Evolutionary conservation across 1,284 basidiomycete species (phyloP), one percentile per base, ranked within the genome.

Genomic region (Lentinula novae-zelandiae): DNA sequence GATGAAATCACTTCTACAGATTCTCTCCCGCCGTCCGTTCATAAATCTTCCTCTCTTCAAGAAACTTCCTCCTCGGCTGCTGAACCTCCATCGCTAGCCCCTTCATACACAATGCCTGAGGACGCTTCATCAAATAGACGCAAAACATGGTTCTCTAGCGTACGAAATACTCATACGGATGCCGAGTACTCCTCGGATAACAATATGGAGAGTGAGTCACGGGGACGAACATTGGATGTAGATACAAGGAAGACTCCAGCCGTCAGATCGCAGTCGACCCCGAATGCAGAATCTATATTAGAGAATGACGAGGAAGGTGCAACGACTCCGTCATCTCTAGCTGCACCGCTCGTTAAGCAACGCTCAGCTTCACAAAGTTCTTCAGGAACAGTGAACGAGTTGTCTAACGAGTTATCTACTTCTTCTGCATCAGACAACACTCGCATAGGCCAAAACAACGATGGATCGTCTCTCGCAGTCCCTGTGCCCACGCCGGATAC

Each of bases 121-220:
- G 60, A 60, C 10, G 34, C 53, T 36, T 48, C 44, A 46, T 20
- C 39, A 10, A 60, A 61, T 22, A 72, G 70, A 53, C 71, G 71
- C 20, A 71, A 69, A 50, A 75, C 72, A 20, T 80, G 78, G 78
- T 78, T 80, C 58, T 72, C 75, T 2, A 71, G 70, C 58, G 66
- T 72, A 8, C 71, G 71, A n/a, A 75, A 71, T 46, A 36, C 64
- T 12, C n/a, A 56, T 59, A 53, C 61, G 12, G 27, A 39, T 46
- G 15, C 62, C 6, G 63, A 63, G 8, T 51, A 53, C 13, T 59
- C 53, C 22, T 53, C 61, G 42, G 62, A 64, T 49, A 57, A 60
- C 54, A 70, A 68, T 38, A 58, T 58, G 39, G 67, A 68, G 12
- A 68, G 68, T 46, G 52, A 61, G 22, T 58, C 68, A 50, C 72